A percentile compares a stretch with the other conserved stretches of the same genome.
phyloP scores from a whole-genome alignment of 2,329 filamentous ascomycete genomes.

The Endoconidiophora laricicola region DNA sequence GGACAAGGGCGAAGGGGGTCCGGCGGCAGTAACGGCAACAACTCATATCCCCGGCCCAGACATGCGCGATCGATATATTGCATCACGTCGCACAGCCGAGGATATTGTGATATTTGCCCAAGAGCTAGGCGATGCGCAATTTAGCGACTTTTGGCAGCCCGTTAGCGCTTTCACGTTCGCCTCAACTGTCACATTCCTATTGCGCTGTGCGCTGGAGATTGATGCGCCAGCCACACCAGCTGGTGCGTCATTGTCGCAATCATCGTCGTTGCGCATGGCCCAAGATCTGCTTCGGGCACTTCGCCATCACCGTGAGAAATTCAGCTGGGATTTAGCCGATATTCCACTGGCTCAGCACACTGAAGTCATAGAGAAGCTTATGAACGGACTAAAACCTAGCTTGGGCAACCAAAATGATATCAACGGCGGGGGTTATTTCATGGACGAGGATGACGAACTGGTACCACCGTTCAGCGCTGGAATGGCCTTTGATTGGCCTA shows the following conservation, averaged over 20 bases:
- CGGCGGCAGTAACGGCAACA: slow-evolving; percentile 2
- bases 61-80: slow-evolving; percentile 21
- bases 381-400: slow-evolving; percentile 13
- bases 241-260: slow-evolving; percentile 20
- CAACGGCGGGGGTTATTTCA: neutral
- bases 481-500: slow-evolving; percentile 12
- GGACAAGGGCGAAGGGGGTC: neutral
- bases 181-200: slow-evolving; percentile 31
- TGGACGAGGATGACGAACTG: slow-evolving; percentile 1
- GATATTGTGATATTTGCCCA: slow-evolving; percentile 32
- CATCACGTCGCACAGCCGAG: slow-evolving; percentile 28
- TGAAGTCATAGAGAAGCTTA: slow-evolving; percentile 29
- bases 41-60: slow-evolving; percentile 12
- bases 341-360: slow-evolving; percentile 31
- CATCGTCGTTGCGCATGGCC: slow-evolving; percentile 26
- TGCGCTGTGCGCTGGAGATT: slow-evolving; percentile 30
- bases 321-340: slow-evolving; percentile 33
- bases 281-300: slow-evolving; percentile 25
- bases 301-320: slow-evolving; percentile 22
- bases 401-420: neutral
- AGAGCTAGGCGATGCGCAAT: slow-evolving; percentile 26
- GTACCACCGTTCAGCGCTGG: slow-evolving; percentile 6
- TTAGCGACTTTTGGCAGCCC: slow-evolving; percentile 34
- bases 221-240: slow-evolving; percentile 20
- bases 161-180: slow-evolving; percentile 31